Percentiles rank a stretch among this genome's conserved stretches.
phyloP scores from a whole-genome alignment of 2,329 filamentous ascomycete genomes.

The Neonectria hederae region DNA sequence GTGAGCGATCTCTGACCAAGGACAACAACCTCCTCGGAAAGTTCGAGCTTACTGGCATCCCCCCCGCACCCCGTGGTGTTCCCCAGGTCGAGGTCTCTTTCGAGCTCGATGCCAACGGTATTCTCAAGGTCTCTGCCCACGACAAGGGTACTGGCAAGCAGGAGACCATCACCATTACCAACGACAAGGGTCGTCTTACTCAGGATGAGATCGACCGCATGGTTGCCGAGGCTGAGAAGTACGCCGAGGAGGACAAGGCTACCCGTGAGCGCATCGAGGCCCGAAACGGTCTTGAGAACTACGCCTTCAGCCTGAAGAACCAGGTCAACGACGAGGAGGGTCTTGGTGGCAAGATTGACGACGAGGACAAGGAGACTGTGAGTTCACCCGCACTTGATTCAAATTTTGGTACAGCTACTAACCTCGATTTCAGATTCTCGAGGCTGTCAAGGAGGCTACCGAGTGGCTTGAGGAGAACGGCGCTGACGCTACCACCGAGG shows the following conservation, averaged over 20 bases:
- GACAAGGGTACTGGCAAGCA: constrained; percentile 99
- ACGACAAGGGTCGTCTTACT: constrained; percentile 97
- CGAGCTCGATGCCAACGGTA: constrained; percentile 97
- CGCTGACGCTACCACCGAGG: constrained; percentile 84
- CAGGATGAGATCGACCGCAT: constrained; percentile 99
- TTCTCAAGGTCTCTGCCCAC: constrained; percentile 92
- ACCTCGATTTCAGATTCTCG: constrained; percentile 72
- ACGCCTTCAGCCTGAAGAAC: constrained; percentile 99
- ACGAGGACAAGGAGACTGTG: constrained; percentile 97
- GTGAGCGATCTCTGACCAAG: constrained; percentile 93
- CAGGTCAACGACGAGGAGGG: constrained; percentile 97
- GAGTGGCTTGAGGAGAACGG: constrained; percentile 98
- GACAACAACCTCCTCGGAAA: constrained; percentile 98
- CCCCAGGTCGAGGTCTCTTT: constrained; percentile 99
- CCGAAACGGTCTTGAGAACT: constrained; percentile 97
- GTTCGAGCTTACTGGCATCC: constrained; percentile 97
- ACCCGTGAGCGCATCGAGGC: constrained; percentile 97
- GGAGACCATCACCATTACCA: constrained; percentile 98
- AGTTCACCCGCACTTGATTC: constrained; percentile 49
- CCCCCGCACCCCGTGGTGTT: constrained; percentile 92
- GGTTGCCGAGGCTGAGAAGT: constrained; percentile 98
- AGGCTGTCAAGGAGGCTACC: constrained; percentile 95
- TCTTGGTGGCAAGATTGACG: constrained; percentile 97
- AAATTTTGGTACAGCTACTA: constrained; percentile 40
- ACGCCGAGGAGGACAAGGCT: constrained; percentile 98